Evolutionary conservation across 331 rosid genomes (phyloP).

Genomic region (Prunus yedoensis): DNA sequence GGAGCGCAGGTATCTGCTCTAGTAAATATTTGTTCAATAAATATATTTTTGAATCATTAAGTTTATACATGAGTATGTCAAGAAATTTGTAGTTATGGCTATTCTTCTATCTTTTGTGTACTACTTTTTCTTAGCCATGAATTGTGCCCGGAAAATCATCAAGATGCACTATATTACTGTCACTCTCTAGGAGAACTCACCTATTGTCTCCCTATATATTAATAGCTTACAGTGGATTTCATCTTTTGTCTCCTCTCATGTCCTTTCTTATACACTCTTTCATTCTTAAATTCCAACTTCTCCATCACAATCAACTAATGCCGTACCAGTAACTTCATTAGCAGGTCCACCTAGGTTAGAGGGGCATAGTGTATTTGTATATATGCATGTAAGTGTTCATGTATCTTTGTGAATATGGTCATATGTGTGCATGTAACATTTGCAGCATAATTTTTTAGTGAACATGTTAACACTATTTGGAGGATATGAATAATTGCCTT

Average conservation of each 20-base stretch:
- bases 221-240: not conserved
- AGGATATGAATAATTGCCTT: not conserved
- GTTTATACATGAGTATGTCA: not conserved
- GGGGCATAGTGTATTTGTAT: not conserved
- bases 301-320: not conserved
- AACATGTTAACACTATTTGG: not conserved
- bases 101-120: not conserved
- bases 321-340: not conserved
- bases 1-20: constrained; percentile 68
- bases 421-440: not conserved
- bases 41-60: not conserved
- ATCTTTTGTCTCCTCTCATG: not conserved
- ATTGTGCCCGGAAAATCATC: not conserved
- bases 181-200: not conserved
- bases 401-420: not conserved
- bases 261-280: not conserved
- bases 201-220: not conserved
- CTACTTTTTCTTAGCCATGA: too few relatives aligned
- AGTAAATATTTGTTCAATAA: not conserved
- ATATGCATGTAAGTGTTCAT: not conserved
- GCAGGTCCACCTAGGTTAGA: not conserved
- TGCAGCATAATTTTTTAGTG: not conserved
- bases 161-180: not conserved
- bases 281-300: not conserved
- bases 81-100: not conserved